phyloP scores from a whole-genome alignment of 2,329 filamentous ascomycete species.

The Fusarium verticillioides region DNA sequence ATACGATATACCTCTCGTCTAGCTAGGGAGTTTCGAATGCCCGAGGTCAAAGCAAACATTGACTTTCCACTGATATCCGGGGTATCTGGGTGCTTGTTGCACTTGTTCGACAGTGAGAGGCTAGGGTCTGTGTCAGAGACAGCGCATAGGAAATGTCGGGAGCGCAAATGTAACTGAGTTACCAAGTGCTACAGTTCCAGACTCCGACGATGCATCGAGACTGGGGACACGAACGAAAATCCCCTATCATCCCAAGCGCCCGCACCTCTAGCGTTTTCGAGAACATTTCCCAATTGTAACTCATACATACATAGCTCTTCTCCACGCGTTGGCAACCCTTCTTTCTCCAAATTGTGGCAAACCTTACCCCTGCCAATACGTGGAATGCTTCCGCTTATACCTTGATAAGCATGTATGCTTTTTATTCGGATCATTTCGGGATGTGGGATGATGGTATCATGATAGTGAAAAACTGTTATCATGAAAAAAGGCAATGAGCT shows the following conservation, averaged over 20 bases:
- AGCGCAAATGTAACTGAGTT: slow-evolving; percentile 14
- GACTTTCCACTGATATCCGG: not conserved
- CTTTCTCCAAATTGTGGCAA: slow-evolving; percentile 18
- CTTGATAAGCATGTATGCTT: not conserved
- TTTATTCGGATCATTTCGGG: slow-evolving; percentile 27
- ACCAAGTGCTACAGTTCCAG: slow-evolving; percentile 7
- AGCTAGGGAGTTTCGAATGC: not conserved
- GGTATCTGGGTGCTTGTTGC: not conserved
- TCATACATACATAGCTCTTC: not conserved
- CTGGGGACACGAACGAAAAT: slow-evolving; percentile 2
- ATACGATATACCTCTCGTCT: not conserved
- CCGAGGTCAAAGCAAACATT: not conserved
- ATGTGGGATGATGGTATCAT: not conserved
- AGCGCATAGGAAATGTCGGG: slow-evolving; percentile 8
- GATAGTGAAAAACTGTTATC: not conserved
- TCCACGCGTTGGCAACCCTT: slow-evolving; percentile 1
- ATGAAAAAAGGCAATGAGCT: not conserved
- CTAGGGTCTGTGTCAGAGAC: not conserved
- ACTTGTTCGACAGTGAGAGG: not conserved
- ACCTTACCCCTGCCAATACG: not conserved
- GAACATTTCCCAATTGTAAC: not conserved
- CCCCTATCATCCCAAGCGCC: not conserved
- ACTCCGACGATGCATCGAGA: not conserved
- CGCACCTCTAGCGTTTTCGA: slow-evolving; percentile 3
- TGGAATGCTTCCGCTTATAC: slow-evolving; percentile 5